Base-by-base conservation (phyloP, 495 filamentous ascomycete species). In the Xylaria sp. region DNA sequence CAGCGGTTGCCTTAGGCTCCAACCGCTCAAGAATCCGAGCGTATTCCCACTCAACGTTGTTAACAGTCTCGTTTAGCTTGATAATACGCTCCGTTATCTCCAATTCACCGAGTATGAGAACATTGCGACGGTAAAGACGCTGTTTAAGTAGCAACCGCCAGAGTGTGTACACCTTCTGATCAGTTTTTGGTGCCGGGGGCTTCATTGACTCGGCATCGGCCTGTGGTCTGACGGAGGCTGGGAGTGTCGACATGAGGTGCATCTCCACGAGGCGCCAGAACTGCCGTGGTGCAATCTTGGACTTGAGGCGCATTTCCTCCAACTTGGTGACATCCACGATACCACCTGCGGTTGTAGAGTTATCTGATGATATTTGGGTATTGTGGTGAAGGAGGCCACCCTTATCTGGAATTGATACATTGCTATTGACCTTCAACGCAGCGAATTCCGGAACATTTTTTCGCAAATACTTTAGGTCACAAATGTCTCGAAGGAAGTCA, bases 251-350 rank as follows among this genome's bases (percentile, higher is more conserved):
- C 73, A 98, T 90, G 8, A 97, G 91, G 67, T 92, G 90, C 90
- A 98, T 94, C 80, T 99, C 96, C 19, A 95, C 82, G 12, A 97
- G 85, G 40, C 95, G 89, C 37, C 85, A 85, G 80, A 98, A 97
- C 81, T 98, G 96, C n/a, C 95, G 90, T 0, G 90, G 85, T 7
- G 90, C 90, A 70, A 98, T 93, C 78, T 97, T 97, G 64, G 87
- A 85, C 48, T 87, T 81, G 8, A 80, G 79, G 26, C 93, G 91
- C 14, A 97, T 84, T 0, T 84, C 79, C 21, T 90, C 83, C 3
- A 92, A 85, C 14, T 86, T 80, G 11, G 81, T 82, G 43, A 81
- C 78, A 57, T 90, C 86, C 29, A 97, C 81, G n/a, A 97, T 90
- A 8, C 72, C 75, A 37, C 61, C 68, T 2, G 14, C 44, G 6